phyloP scores from a whole-genome alignment of 805 yeast species.

The Kodamaea nitidulidarum region DNA sequence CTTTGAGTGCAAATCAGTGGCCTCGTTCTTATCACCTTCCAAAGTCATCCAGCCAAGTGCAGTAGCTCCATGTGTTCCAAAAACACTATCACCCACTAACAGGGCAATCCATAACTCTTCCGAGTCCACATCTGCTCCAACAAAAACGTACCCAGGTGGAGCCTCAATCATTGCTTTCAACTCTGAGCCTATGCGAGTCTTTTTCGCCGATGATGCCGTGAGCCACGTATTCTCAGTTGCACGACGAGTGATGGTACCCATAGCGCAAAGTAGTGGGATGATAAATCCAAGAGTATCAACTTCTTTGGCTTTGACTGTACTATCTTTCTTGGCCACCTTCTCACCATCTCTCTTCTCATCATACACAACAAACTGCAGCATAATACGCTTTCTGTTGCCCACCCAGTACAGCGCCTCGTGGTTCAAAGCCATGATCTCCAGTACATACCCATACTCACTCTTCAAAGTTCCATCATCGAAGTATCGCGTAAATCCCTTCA shows the following conservation, averaged over 20 bases:
- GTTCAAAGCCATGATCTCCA: slow-evolving; percentile 72
- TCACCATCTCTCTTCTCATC: not conserved
- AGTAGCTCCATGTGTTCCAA: slow-evolving; percentile 89
- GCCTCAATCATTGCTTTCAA: slow-evolving; percentile 82
- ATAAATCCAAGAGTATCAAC: slow-evolving; percentile 61
- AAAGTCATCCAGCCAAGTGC: slow-evolving; percentile 99
- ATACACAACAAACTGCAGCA: slow-evolving; percentile 79
- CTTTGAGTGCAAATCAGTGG: slow-evolving; percentile 92
- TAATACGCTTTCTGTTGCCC: slow-evolving; percentile 80
- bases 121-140: slow-evolving; percentile 98
- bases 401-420: slow-evolving; percentile 89
- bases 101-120: slow-evolving; percentile 99
- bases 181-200: slow-evolving; percentile 85
- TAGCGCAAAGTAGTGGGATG: slow-evolving; percentile 76
- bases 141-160: slow-evolving; percentile 84
- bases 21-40: slow-evolving; percentile 88
- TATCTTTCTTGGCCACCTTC: slow-evolving; percentile 16
- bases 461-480: slow-evolving; percentile 72
- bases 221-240: slow-evolving; percentile 98
- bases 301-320: slow-evolving; percentile 11
- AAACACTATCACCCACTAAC: slow-evolving; percentile 85
- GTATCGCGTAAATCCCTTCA: slow-evolving; percentile 66
- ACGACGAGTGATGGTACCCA: slow-evolving; percentile 96
- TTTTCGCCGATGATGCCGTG: slow-evolving; percentile 93
- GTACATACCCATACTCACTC: slow-evolving; percentile 69